Conservation (phyloP, 139 green algal genomes). For the Chlorella ohadii region DNA sequence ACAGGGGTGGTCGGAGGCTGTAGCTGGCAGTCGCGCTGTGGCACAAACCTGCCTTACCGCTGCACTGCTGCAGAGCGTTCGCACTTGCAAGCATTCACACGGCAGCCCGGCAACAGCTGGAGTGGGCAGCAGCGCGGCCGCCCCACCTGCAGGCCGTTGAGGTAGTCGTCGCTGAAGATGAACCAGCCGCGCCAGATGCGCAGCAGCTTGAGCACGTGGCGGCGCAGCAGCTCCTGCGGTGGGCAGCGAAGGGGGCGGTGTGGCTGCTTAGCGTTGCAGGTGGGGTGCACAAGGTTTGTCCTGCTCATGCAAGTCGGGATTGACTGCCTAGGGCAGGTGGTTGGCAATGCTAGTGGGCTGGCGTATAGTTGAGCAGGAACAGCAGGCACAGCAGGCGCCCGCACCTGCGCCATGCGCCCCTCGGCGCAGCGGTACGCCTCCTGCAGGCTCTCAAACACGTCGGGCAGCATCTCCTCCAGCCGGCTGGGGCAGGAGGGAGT, state of each 20-base stretch:
- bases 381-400: too few species aligned
- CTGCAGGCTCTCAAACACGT: conserved; percentile 84
- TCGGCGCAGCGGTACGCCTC: conserved; percentile 48
- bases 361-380: too few species aligned
- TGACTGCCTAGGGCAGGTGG: too few species aligned
- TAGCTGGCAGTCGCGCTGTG: too few species aligned
- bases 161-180: conserved; percentile 90
- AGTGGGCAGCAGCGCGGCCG: not conserved
- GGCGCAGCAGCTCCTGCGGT: conserved; percentile 61
- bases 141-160: conserved; percentile 85
- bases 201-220: conserved; percentile 84
- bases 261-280: too few species aligned
- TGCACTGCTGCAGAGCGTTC: too few species aligned
- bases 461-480: conserved; percentile 84
- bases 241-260: too few species aligned
- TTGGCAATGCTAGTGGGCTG: too few species aligned
- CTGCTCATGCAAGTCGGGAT: too few species aligned
- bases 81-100: not conserved
- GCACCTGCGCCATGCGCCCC: conserved; percentile 66
- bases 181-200: conserved; percentile 86
- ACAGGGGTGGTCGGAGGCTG: too few species aligned
- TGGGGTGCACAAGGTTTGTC: too few species aligned
- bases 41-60: too few species aligned
- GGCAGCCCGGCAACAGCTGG: not conserved
- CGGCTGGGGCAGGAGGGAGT: conserved; percentile 12